These are phyloP conservation scores for Cystobasidiaceae sp. DNA, from an alignment of 1,284 basidiomycete species.

Conservation along the genomic window DNA sequence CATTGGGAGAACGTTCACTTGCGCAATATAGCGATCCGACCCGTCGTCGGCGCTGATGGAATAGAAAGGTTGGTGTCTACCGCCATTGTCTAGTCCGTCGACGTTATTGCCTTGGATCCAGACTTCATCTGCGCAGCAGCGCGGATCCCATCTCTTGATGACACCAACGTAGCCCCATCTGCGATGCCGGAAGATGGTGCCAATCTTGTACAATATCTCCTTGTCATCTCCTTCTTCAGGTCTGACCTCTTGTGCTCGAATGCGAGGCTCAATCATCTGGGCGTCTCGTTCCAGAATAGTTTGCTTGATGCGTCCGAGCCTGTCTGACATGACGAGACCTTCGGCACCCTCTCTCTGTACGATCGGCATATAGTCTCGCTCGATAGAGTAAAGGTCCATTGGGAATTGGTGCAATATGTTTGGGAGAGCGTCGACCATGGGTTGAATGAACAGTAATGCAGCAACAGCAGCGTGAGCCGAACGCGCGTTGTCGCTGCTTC, in stretches of 20 bases:
- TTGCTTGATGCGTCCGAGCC: slow-evolving; percentile 25
- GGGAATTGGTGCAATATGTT: slow-evolving; percentile 28
- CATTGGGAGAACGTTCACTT: slow-evolving; percentile 24
- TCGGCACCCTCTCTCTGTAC: slow-evolving; percentile 40
- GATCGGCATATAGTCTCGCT: slow-evolving; percentile 50
- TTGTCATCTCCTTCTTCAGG: neutral
- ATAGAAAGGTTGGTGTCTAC: slow-evolving; percentile 57
- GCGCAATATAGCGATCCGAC: slow-evolving; percentile 35
- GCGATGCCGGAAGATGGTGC: slow-evolving; percentile 54
- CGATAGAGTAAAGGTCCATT: slow-evolving; percentile 43
- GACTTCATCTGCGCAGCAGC: slow-evolving; percentile 50
- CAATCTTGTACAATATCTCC: slow-evolving; percentile 52
- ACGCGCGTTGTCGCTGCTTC: slow-evolving; percentile 16
- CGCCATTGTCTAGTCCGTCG: slow-evolving; percentile 47
- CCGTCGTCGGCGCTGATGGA: slow-evolving; percentile 49
- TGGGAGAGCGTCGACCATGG: slow-evolving; percentile 28
- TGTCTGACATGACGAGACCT: slow-evolving; percentile 20
- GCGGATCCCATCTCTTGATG: slow-evolving; percentile 55
- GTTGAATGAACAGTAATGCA: slow-evolving; percentile 24
- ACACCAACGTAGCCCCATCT: slow-evolving; percentile 52
- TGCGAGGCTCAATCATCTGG: slow-evolving; percentile 6
- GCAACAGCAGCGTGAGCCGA: slow-evolving; percentile 28
- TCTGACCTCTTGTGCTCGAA: neutral
- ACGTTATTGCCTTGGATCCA: slow-evolving; percentile 54
- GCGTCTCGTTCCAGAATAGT: slow-evolving; percentile 20